Evolutionary conservation across 495 filamentous ascomycete species (phyloP), one percentile per base, ranked within the genome.

Genomic region (Trichoderma asperelloides): DNA sequence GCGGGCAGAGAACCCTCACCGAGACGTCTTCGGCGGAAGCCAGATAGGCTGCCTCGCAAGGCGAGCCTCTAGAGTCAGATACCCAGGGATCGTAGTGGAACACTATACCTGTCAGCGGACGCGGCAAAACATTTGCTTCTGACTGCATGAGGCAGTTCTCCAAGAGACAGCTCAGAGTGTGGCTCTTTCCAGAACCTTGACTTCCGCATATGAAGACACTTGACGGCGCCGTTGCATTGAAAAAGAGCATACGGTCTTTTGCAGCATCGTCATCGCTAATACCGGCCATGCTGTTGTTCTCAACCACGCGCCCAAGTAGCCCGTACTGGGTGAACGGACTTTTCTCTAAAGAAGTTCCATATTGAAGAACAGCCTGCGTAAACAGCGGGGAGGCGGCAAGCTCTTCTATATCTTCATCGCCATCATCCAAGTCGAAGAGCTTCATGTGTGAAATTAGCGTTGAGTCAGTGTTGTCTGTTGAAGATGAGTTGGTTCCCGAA

Each of bases 161-260:
- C 7, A 92, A 78, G 28, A 94, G 76, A 71, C 88, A 91, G 0
- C 88, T 85, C 16, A 91, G 73, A 0, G 88, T 91, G 70, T 92
- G 88, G 55, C 85, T 88, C 78, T 92, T 94, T 2, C 90, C 91
- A 60, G 86, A 88, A 0, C 89, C 90, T 72, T 93, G 90, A 62
- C 83, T 84, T 7, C 90, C 90, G 68, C 90, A 94, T 62, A 94
- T 89, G 73, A 93, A 93, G 0, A 82, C 81, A 43, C 86, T 89
- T 8, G 84, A 89, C 0, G 90, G 89, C 0, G 84, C 78, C 9
- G 87, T 80, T 3, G 88, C 81, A 71, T 93, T 93, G 71, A 88
- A 81, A 60, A 87, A 85, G 0, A 91, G 68, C 1, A 86, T 78
- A 0, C 80, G 78, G 66, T 88, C 86, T 9, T 74, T 65, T 63